phyloP scores from a whole-genome alignment of 176 grass and related monocot species.

The Puccinellia tenuiflora region DNA sequence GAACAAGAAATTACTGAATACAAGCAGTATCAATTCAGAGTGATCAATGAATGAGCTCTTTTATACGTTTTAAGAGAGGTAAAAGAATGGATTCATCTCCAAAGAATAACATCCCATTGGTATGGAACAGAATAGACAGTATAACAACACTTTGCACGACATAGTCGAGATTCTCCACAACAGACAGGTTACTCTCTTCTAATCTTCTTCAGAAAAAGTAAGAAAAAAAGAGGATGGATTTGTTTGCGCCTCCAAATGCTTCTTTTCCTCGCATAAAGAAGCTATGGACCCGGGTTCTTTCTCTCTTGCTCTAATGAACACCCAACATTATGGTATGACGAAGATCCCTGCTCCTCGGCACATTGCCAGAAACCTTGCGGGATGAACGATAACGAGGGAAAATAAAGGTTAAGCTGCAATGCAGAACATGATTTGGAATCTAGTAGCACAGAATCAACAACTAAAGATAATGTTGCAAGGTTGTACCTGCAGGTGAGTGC shows the following conservation, averaged over 20 bases:
- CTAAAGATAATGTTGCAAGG: background rate
- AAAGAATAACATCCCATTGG: background rate
- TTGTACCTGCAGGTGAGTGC: constrained; percentile 76
- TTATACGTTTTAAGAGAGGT: background rate
- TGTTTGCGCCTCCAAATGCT: too few relatives aligned
- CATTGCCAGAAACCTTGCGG: too few relatives aligned
- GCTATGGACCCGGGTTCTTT: constrained; percentile 1
- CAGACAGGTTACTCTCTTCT: too few relatives aligned
- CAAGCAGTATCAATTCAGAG: background rate
- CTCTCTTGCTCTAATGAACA: background rate
- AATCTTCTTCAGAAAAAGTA: too few relatives aligned
- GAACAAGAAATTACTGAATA: background rate
- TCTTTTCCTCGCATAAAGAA: too few relatives aligned
- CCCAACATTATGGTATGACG: too few relatives aligned
- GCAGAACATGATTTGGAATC: background rate
- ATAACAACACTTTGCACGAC: background rate
- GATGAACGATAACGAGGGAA: background rate
- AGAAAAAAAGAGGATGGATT: too few relatives aligned
- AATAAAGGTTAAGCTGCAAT: background rate
- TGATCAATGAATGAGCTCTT: background rate
- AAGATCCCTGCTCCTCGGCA: too few relatives aligned
- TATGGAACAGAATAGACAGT: background rate
- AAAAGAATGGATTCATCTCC: background rate
- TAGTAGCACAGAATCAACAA: background rate
- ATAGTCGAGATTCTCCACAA: background rate